Conservation (phyloP, 371 early-diverging fungal genomes). For the Smittium culicis region DNA sequence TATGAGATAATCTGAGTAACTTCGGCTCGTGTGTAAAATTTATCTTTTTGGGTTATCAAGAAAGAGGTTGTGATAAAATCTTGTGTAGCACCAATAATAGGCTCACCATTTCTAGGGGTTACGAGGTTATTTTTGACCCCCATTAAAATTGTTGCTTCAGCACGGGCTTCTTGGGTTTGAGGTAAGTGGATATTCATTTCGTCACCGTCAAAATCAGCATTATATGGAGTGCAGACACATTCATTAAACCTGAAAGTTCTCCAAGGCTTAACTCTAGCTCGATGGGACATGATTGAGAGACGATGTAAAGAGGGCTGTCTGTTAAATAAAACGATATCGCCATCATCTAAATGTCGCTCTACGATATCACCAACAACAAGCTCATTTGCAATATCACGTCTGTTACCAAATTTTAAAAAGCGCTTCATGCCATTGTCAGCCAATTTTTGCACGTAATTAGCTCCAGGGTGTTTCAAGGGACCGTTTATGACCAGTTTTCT, state of each 20-base stretch:
- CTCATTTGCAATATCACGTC: constrained; percentile 50
- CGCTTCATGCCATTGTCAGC: constrained; percentile 36
- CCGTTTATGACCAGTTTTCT: constrained; percentile 79
- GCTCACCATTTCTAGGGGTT: constrained; percentile 97
- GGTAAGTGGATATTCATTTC: constrained; percentile 99
- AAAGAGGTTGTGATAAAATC: constrained; percentile 98
- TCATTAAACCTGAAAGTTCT: constrained; percentile 98
- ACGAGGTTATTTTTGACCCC: constrained; percentile 94
- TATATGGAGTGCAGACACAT: constrained; percentile 98
- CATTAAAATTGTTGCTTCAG: constrained; percentile 96
- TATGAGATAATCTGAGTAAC: constrained; percentile 82
- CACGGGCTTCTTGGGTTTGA: constrained; percentile 96
- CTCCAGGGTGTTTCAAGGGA: constrained; percentile 88
- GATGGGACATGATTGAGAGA: constrained; percentile 97
- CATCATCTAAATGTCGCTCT: constrained; percentile 91
- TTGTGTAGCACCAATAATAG: constrained; percentile 97
- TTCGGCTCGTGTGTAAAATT: constrained; percentile 88
- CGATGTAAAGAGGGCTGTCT: constrained; percentile 99
- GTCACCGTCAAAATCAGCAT: constrained; percentile 99
- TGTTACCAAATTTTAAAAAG: constrained; percentile 62
- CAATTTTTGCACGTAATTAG: constrained; percentile 62
- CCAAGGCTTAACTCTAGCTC: constrained; percentile 85
- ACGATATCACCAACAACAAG: constrained; percentile 89
- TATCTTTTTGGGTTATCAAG: constrained; percentile 81
- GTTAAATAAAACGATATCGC: constrained; percentile 98